A percentile compares a stretch with the other conserved stretches of the same genome.
Conservation (phyloP, 805 yeast species). For the Candida xyloterini region DNA sequence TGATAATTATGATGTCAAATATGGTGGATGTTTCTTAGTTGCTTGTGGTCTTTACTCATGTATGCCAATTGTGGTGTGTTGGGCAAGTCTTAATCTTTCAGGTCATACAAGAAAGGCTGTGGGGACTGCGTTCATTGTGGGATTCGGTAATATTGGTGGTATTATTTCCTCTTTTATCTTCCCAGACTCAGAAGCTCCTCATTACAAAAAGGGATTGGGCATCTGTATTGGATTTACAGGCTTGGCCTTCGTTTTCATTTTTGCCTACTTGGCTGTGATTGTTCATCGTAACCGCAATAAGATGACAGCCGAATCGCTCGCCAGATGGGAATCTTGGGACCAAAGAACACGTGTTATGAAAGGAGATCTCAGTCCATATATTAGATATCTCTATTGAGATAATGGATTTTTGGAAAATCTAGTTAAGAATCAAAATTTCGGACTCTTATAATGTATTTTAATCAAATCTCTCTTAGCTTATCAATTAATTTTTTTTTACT, state of each 20-base stretch:
- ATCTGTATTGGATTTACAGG: constrained; percentile 47
- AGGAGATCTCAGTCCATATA: constrained; percentile 42
- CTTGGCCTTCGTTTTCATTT: constrained; percentile 37
- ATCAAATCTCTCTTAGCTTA: background rate
- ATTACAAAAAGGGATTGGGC: constrained; percentile 51
- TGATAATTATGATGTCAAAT: constrained; percentile 40
- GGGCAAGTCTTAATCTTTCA: constrained; percentile 59
- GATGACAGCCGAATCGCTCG: constrained; percentile 29
- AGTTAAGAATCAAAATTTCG: no score
- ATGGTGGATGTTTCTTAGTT: constrained; percentile 61
- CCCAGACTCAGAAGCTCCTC: constrained; percentile 55
- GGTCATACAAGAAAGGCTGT: constrained; percentile 60
- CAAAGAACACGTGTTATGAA: constrained; percentile 31
- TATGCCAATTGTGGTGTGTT: constrained; percentile 69
- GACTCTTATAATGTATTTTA: no score
- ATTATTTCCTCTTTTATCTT: constrained; percentile 60
- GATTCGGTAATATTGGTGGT: constrained; percentile 74
- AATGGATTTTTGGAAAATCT: no score
- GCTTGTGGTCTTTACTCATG: constrained; percentile 59
- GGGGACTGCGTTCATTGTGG: constrained; percentile 52
- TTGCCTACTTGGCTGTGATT: constrained; percentile 33
- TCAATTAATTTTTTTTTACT: background rate
- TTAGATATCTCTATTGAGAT: constrained; percentile 42
- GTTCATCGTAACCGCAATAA: constrained; percentile 36
- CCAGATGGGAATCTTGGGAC: constrained; percentile 28